Conservation (phyloP, 2,329 filamentous ascomycete genomes). For the Talaromyces sp. region DNA sequence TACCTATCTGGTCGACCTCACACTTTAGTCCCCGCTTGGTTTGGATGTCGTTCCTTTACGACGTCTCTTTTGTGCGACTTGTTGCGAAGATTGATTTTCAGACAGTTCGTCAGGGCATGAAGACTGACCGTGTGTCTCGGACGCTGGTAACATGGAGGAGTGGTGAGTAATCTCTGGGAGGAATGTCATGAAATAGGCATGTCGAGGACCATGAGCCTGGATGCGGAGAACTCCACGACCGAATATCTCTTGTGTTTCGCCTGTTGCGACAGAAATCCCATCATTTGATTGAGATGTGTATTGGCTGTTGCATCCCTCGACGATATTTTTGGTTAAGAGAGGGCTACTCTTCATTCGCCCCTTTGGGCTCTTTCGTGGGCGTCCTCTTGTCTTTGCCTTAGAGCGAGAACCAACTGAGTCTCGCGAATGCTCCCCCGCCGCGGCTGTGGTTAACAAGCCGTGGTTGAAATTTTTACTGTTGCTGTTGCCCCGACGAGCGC, state of each 20-base stretch:
- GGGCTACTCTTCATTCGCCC: background rate
- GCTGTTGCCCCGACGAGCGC: background rate
- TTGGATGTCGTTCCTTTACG: too few species aligned
- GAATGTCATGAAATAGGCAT: conserved; percentile 15
- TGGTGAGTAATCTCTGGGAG: conserved; percentile 10
- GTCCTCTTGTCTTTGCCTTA: background rate
- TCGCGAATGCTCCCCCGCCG: background rate
- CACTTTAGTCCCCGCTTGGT: too few species aligned
- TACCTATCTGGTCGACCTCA: too few species aligned
- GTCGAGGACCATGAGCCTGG: conserved; percentile 8
- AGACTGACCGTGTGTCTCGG: too few species aligned
- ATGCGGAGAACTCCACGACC: conserved; percentile 16
- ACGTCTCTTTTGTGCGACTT: too few species aligned
- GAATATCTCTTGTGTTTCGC: conserved; percentile 14
- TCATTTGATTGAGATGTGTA: background rate
- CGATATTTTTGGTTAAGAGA: background rate
- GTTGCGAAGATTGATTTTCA: too few species aligned
- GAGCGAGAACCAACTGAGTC: background rate
- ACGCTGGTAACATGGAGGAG: background rate
- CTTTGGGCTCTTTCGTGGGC: conserved; percentile 4
- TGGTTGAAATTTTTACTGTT: background rate
- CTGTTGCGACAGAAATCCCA: background rate
- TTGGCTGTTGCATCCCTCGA: background rate
- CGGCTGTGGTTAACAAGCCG: background rate
- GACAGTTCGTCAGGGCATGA: too few species aligned